Conservation (phyloP, 768 basidiomycete species). For the Saitozyma sp. region DNA sequence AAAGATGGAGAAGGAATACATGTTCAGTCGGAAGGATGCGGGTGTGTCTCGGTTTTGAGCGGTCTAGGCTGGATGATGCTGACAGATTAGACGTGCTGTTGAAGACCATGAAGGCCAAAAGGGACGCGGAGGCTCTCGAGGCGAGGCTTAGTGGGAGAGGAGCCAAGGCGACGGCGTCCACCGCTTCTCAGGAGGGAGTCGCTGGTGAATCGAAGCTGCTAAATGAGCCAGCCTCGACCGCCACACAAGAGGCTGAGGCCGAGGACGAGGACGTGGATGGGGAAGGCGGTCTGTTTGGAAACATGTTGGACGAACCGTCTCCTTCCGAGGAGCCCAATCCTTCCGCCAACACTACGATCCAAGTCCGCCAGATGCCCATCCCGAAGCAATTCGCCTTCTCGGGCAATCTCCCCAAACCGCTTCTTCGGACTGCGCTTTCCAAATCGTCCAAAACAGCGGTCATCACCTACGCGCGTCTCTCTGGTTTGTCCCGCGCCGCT, state of each 20-base stretch:
- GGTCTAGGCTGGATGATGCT: conserved; percentile 1
- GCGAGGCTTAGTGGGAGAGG: conserved; percentile 23
- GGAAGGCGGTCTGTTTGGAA: conserved; percentile 65
- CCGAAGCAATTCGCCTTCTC: conserved; percentile 73
- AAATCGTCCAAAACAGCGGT: conserved; percentile 63
- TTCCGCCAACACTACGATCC: conserved; percentile 57
- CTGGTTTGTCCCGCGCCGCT: conserved; percentile 70
- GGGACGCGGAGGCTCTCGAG: conserved; percentile 34
- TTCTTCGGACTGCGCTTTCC: conserved; percentile 60
- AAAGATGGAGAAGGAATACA: conserved; percentile 49
- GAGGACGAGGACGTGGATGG: conserved; percentile 9
- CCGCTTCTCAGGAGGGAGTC: background rate
- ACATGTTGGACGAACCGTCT: conserved; percentile 63
- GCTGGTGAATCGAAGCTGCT: conserved; percentile 1
- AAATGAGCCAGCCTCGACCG: background rate
- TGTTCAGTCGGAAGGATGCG: conserved; percentile 50
- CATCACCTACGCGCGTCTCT: conserved; percentile 66
- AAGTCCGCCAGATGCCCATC: conserved; percentile 67
- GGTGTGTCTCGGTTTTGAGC: conserved; percentile 27
- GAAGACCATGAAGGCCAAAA: conserved; percentile 28
- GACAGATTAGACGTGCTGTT: conserved; percentile 30
- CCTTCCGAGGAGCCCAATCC: conserved; percentile 47
- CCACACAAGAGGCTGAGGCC: background rate
- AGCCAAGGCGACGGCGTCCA: background rate
- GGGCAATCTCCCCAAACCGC: conserved; percentile 72